Conservation (phyloP, 2,329 filamentous ascomycete genomes). For the Fusarium sp. region DNA sequence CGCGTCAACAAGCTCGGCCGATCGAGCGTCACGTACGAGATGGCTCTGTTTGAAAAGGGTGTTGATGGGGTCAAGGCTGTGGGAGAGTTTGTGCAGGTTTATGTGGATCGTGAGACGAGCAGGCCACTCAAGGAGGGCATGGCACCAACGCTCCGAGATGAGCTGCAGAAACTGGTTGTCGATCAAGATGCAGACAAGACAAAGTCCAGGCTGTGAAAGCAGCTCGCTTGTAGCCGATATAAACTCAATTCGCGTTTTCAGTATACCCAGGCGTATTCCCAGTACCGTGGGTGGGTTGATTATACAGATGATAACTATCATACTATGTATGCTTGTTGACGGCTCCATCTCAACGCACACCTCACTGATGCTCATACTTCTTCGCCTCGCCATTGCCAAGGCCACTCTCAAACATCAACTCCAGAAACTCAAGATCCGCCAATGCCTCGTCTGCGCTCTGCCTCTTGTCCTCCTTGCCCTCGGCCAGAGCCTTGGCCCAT, state of each 20-base stretch:
- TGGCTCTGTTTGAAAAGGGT: constrained; percentile 83
- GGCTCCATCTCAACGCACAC: constrained; percentile 38
- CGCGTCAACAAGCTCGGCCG: constrained; percentile 85
- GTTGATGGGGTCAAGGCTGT: constrained; percentile 79
- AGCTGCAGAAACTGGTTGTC: constrained; percentile 65
- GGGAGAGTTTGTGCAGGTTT: constrained; percentile 87
- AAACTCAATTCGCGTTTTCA: background rate
- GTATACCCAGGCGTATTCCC: background rate
- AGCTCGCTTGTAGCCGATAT: background rate
- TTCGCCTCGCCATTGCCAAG: constrained; percentile 53
- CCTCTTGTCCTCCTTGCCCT: constrained; percentile 58
- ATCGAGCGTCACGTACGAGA: constrained; percentile 89
- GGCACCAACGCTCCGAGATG: constrained; percentile 64
- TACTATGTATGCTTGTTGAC: constrained; percentile 42
- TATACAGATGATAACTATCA: constrained; percentile 1
- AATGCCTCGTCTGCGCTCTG: constrained; percentile 67
- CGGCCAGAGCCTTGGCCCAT: constrained; percentile 64
- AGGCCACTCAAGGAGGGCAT: constrained; percentile 74
- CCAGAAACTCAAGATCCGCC: constrained; percentile 67
- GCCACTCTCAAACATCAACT: constrained; percentile 60
- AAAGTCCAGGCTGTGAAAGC: constrained; percentile 27
- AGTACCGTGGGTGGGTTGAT: background rate
- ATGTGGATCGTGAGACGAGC: constrained; percentile 78
- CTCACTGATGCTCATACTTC: constrained; percentile 52
- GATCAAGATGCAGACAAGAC: constrained; percentile 1